Conservation (phyloP, 768 basidiomycete genomes). For the Collybiopsis luxurians region DNA sequence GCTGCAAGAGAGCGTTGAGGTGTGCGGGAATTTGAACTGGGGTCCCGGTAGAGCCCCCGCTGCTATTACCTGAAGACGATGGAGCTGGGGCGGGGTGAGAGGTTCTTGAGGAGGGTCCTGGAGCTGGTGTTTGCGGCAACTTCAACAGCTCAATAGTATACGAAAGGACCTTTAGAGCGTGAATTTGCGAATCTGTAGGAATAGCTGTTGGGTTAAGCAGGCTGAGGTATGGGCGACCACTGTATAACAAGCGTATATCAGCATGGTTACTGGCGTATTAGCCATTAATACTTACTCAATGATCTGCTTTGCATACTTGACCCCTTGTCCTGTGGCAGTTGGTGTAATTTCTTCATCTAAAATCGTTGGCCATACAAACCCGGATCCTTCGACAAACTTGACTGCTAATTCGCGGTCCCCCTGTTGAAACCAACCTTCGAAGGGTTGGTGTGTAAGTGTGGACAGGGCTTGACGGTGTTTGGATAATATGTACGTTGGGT, state of each 20-base stretch:
- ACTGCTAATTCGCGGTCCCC: slow-evolving; percentile 21
- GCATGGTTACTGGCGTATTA: background rate
- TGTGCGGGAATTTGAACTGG: slow-evolving; percentile 39
- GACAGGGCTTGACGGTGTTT: slow-evolving; percentile 44
- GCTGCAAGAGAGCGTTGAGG: slow-evolving; percentile 60
- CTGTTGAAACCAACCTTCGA: background rate
- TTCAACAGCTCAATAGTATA: slow-evolving; percentile 51
- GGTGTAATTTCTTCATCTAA: slow-evolving; percentile 45
- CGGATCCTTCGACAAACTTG: slow-evolving; percentile 33
- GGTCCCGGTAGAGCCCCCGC: background rate
- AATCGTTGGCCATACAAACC: slow-evolving; percentile 49
- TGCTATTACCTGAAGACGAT: slow-evolving; percentile 10
- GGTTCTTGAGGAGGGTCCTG: slow-evolving; percentile 13
- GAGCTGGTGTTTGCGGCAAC: slow-evolving; percentile 19
- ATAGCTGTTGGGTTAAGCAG: slow-evolving; percentile 40
- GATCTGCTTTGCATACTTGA: slow-evolving; percentile 37
- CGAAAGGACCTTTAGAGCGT: slow-evolving; percentile 63
- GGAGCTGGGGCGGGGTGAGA: slow-evolving; percentile 21
- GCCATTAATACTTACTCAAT: slow-evolving; percentile 36
- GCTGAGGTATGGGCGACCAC: slow-evolving; percentile 53
- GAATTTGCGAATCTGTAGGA: slow-evolving; percentile 59
- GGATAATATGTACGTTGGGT: slow-evolving; percentile 32
- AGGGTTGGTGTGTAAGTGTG: slow-evolving; percentile 23
- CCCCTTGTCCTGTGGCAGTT: slow-evolving; percentile 31
- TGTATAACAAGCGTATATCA: slow-evolving; percentile 21